Evolutionary conservation across 2,329 filamentous ascomycete species (phyloP), one percentile per base, ranked within the genome.

Genomic region (Colletotrichum sidae): DNA sequence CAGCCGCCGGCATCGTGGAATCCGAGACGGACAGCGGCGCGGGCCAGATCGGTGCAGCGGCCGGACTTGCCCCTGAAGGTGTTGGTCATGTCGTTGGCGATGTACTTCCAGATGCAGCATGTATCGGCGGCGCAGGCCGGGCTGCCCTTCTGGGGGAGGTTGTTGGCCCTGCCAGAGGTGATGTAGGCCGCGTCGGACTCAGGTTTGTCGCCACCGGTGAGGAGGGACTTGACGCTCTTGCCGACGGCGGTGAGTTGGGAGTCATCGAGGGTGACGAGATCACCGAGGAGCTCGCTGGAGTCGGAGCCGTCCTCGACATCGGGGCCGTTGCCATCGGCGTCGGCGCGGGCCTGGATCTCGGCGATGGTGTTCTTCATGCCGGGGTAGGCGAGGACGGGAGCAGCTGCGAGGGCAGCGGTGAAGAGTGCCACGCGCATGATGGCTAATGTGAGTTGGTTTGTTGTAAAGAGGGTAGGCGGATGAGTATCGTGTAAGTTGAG

Each of bases 1-100:
- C 81, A 83, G 37, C 76, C 75, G 3, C 76, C 82, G 1, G 81
- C 79, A 67, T 84, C 82, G 65, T 84, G 82, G 69, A 84, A 84
- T 10, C 81, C 81, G 35, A 83, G 74, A 3, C 82, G 80, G 37
- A 84, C 75, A 4, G 81, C 80, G 44, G 72, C 76, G 7, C 82
- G 78, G 15, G 81, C 82, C 69, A 75, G 74, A 47, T 75, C 74
- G 41, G 79, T 83, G 65, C 81, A 84, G 2, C 78, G 74, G 1
- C 78, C 78, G 0, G 75, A 76, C 2, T 68, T 58, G 3, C 78
- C 79, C 6, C 69, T 68, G 73, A 81, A 82, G 11, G 72, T 67
- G 1, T 61, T 44, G 9, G 75, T 70, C 64, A 83, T 75, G 15
- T 81, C 78, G 49, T 77, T 72, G 12, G 77, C 74, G 59, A 83